A percentile compares a stretch with the other conserved stretches of the same genome.
phyloP scores from a whole-genome alignment of 768 basidiomycete species.

The Pholiota microspora region DNA sequence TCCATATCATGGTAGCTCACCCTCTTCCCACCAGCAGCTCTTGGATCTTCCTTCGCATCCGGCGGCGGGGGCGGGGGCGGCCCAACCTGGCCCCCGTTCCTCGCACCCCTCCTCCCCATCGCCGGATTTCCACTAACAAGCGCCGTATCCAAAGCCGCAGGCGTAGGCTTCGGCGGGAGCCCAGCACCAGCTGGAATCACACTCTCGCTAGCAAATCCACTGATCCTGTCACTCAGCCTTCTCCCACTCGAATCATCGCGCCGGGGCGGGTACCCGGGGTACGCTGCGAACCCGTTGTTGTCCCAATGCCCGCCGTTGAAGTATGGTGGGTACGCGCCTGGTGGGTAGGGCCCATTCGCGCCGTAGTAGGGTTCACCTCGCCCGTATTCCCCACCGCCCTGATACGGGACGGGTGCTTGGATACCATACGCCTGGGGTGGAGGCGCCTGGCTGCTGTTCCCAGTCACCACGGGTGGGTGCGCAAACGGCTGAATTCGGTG shows the following conservation, averaged over 20 bases:
- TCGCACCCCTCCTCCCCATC: conserved; percentile 33
- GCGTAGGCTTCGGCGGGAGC: conserved; percentile 75
- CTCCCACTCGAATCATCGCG: conserved; percentile 59
- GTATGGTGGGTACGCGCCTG: conserved; percentile 44
- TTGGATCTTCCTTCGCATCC: conserved; percentile 89
- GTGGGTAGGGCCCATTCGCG: conserved; percentile 27
- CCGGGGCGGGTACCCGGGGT: conserved; percentile 38
- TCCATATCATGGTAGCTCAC: conserved; percentile 98
- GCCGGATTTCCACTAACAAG: conserved; percentile 50
- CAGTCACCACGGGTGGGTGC: conserved; percentile 67
- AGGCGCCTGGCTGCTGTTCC: conserved; percentile 65
- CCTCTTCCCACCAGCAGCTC: conserved; percentile 84
- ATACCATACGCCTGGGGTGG: conserved; percentile 87
- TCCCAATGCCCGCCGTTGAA: conserved; percentile 41
- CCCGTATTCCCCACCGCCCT: conserved; percentile 33
- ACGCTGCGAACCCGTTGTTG: conserved; percentile 35
- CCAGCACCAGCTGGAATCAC: conserved; percentile 66
- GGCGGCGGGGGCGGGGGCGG: conserved; percentile 79
- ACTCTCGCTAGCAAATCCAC: conserved; percentile 59
- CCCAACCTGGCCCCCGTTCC: conserved; percentile 39
- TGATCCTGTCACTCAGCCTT: conserved; percentile 77
- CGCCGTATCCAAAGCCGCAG: conserved; percentile 49
- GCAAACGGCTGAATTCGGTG: conserved; percentile 85
- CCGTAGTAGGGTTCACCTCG: conserved; percentile 30
- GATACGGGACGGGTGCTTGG: conserved; percentile 53